Evolutionary conservation across 495 filamentous ascomycete genomes (phyloP).

Genomic region (Lasiosphaeria hispida): DNA sequence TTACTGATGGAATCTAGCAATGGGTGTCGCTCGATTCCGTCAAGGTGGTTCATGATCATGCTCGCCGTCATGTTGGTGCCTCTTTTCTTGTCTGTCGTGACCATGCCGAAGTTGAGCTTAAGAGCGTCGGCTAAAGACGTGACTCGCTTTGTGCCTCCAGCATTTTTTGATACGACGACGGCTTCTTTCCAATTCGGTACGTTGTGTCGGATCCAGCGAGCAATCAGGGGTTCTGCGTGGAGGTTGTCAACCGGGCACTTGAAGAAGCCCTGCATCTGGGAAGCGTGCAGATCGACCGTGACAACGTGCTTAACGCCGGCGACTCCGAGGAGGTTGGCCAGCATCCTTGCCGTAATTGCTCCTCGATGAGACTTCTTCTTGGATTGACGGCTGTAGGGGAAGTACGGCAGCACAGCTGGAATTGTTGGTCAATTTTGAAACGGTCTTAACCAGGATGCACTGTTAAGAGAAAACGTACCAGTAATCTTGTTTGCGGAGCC

Average conservation of each 20-base stretch:
- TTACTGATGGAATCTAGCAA: slow-evolving; percentile 27
- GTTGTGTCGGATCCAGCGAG: slow-evolving; percentile 90
- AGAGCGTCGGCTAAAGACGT: slow-evolving; percentile 95
- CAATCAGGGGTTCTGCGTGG: slow-evolving; percentile 92
- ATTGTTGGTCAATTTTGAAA: slow-evolving; percentile 19
- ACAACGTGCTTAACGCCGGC: slow-evolving; percentile 97
- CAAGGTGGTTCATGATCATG: slow-evolving; percentile 56
- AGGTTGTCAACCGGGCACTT: slow-evolving; percentile 97
- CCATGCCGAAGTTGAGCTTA: slow-evolving; percentile 95
- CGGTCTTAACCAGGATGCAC: not conserved
- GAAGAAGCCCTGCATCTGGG: slow-evolving; percentile 99
- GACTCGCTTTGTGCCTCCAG: slow-evolving; percentile 92
- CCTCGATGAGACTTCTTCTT: slow-evolving; percentile 98
- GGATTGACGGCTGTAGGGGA: slow-evolving; percentile 96
- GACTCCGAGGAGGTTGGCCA: slow-evolving; percentile 89
- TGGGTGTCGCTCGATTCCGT: slow-evolving; percentile 41
- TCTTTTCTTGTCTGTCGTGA: slow-evolving; percentile 87
- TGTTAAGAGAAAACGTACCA: slow-evolving; percentile 56
- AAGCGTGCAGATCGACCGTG: slow-evolving; percentile 93
- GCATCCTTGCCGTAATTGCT: slow-evolving; percentile 93
- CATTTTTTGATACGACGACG: slow-evolving; percentile 97
- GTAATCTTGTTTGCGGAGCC: slow-evolving; percentile 97
- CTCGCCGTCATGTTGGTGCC: slow-evolving; percentile 65
- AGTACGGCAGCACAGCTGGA: slow-evolving; percentile 94
- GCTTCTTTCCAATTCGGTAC: slow-evolving; percentile 84